Percentiles rank a stretch among this genome's conserved stretches.
Conservation (phyloP, 1,284 basidiomycete species). For the Paramarasmius palmivorus region DNA sequence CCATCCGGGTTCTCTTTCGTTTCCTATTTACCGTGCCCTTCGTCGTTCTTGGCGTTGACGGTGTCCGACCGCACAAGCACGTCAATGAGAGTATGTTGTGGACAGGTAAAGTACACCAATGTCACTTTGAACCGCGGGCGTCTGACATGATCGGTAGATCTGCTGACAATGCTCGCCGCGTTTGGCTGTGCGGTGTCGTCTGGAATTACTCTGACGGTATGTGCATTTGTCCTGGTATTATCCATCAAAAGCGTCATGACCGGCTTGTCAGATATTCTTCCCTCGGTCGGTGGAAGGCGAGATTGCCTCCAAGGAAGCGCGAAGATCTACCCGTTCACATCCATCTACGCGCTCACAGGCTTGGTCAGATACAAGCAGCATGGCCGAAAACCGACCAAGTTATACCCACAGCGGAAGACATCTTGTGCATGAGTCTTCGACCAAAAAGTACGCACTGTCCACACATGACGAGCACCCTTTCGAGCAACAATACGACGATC, state of each 20-base stretch:
- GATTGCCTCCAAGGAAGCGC: conserved; percentile 49
- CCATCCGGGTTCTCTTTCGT: conserved; percentile 68
- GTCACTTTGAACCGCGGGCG: background rate
- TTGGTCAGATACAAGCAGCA: conserved; percentile 11
- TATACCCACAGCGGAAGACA: background rate
- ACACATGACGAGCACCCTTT: background rate
- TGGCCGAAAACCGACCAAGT: background rate
- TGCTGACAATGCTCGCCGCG: conserved; percentile 56
- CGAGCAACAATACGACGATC: background rate
- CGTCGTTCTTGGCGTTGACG: conserved; percentile 66
- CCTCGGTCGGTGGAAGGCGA: conserved; percentile 70
- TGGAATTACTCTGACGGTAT: conserved; percentile 69
- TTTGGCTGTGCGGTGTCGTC: conserved; percentile 68
- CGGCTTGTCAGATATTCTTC: conserved; percentile 64
- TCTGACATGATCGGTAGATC: conserved; percentile 37
- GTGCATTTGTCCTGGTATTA: conserved; percentile 24
- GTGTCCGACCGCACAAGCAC: conserved; percentile 56
- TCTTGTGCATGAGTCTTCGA: background rate
- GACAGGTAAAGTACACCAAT: conserved; percentile 35
- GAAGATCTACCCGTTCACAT: conserved; percentile 28
- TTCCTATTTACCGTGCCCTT: conserved; percentile 66
- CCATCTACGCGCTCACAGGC: conserved; percentile 11
- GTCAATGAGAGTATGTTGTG: conserved; percentile 63
- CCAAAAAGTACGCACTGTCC: conserved; percentile 6
- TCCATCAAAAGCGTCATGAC: background rate